phyloP scores from a whole-genome alignment of 1,284 basidiomycete species.

The Rhodotorula sp. region DNA sequence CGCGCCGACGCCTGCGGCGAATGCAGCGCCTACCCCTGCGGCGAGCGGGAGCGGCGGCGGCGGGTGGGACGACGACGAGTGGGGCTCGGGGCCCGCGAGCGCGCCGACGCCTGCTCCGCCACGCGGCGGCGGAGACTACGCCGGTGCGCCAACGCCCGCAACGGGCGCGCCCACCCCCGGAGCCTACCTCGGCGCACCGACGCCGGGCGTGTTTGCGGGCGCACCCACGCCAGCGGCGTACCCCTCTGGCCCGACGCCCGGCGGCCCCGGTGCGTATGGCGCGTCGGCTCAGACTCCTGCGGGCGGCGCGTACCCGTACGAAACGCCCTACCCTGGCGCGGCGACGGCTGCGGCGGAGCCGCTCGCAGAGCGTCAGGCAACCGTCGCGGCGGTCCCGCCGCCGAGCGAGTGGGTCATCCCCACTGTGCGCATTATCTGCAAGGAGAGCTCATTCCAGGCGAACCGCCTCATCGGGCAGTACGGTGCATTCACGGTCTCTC shows the following conservation, averaged over 20 bases:
- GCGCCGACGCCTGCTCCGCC: slow-evolving; percentile 49
- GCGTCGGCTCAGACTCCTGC: slow-evolving; percentile 52
- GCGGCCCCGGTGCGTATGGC: slow-evolving; percentile 45
- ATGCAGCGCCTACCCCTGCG: slow-evolving; percentile 30
- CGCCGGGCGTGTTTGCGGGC: slow-evolving; percentile 24
- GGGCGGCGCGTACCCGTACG: slow-evolving; percentile 30
- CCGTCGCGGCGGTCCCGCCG: neutral
- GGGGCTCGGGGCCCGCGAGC: slow-evolving; percentile 24
- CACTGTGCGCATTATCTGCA: slow-evolving; percentile 22
- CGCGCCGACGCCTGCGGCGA: slow-evolving; percentile 33
- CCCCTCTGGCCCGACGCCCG: slow-evolving; percentile 54
- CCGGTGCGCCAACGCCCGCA: slow-evolving; percentile 30
- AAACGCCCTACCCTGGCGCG: slow-evolving; percentile 42
- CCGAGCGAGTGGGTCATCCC: slow-evolving; percentile 34
- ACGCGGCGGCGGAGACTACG: slow-evolving; percentile 4
- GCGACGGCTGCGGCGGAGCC: slow-evolving; percentile 41
- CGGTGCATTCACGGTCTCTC: slow-evolving; percentile 14
- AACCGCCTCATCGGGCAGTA: slow-evolving; percentile 30
- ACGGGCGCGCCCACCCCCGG: slow-evolving; percentile 45
- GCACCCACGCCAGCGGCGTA: slow-evolving; percentile 46
- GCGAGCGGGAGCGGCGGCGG: slow-evolving; percentile 6
- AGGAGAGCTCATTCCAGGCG: slow-evolving; percentile 24
- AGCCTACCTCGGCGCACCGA: slow-evolving; percentile 40
- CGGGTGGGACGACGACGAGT: slow-evolving; percentile 32
- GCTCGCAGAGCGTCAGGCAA: slow-evolving; percentile 27